phyloP scores from a whole-genome alignment of 2,329 filamentous ascomycete species.

The Pyrenochaeta sp. region DNA sequence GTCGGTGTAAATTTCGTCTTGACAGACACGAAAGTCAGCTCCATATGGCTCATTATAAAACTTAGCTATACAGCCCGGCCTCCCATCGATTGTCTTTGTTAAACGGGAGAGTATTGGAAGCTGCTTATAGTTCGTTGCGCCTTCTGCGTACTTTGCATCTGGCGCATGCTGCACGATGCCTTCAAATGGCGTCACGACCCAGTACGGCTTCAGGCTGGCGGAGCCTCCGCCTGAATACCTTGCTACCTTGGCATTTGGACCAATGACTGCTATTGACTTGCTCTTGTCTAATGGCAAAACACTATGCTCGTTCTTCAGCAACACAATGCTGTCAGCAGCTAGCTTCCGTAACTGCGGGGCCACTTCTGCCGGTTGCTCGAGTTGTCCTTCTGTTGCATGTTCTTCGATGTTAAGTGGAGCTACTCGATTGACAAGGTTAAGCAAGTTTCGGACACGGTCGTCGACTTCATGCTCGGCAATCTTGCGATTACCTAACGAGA shows the following conservation, averaged over 20 bases:
- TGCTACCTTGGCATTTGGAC: conserved; percentile 68
- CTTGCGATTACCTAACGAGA: conserved; percentile 50
- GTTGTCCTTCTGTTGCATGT: conserved; percentile 57
- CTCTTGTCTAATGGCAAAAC: conserved; percentile 4
- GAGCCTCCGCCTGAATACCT: conserved; percentile 8
- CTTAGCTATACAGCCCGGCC: not conserved
- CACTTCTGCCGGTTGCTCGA: conserved; percentile 59
- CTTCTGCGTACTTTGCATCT: not conserved
- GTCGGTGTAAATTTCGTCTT: not conserved
- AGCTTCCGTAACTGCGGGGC: conserved; percentile 23
- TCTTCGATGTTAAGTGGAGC: conserved; percentile 66
- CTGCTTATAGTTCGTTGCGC: not conserved
- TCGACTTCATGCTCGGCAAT: conserved; percentile 57
- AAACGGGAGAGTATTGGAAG: not conserved
- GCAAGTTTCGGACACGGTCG: conserved; percentile 15
- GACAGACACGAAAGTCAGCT: not conserved
- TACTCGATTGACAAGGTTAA: conserved; percentile 71
- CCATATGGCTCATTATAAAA: conserved; percentile 2
- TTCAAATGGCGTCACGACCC: not conserved
- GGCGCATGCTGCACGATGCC: not conserved
- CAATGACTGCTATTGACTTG: conserved; percentile 67
- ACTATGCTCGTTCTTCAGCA: conserved; percentile 16
- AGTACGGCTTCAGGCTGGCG: conserved; percentile 1
- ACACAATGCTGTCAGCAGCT: conserved; percentile 6
- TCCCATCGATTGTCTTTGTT: not conserved